Conservation (phyloP, 192 early-diverging fungal genomes). For the Rhizophlyctis rosea region DNA sequence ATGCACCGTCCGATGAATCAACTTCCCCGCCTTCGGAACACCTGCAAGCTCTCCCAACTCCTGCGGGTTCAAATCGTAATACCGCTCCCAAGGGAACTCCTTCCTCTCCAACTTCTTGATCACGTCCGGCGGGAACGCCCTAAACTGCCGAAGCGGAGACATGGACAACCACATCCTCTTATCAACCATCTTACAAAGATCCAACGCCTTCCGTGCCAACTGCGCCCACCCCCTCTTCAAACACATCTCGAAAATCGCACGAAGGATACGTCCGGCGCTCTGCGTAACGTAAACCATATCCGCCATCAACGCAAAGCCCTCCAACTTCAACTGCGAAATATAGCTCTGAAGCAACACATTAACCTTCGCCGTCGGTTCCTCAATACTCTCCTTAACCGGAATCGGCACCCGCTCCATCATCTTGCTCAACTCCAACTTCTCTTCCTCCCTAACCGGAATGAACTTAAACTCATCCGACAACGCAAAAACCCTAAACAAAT, state of each 20-base stretch:
- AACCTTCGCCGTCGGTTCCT: conserved; percentile 90
- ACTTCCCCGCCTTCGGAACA: conserved; percentile 83
- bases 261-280: conserved; percentile 85
- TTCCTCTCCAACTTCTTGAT: conserved; percentile 88
- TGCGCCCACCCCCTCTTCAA: conserved; percentile 92
- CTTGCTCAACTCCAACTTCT: conserved; percentile 86
- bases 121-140: conserved; percentile 69
- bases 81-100: conserved; percentile 93
- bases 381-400: conserved; percentile 89
- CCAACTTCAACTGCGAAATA: conserved; percentile 89
- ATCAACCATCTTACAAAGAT: conserved; percentile 98
- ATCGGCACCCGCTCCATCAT: conserved; percentile 90
- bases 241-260: conserved; percentile 97
- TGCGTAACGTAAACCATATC: conserved; percentile 99
- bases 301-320: conserved; percentile 93
- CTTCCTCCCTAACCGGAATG: conserved; percentile 91
- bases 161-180: conserved; percentile 92
- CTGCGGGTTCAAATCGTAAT: conserved; percentile 86
- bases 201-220: conserved; percentile 80
- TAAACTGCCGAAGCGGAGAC: conserved; percentile 94
- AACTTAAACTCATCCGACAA: conserved; percentile 89
- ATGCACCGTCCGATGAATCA: conserved; percentile 86
- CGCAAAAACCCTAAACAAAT: conserved; percentile 86
- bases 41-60: conserved; percentile 90
- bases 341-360: conserved; percentile 91